Conservation (phyloP, 306 rosid genomes). For the Lotus japonicus region DNA sequence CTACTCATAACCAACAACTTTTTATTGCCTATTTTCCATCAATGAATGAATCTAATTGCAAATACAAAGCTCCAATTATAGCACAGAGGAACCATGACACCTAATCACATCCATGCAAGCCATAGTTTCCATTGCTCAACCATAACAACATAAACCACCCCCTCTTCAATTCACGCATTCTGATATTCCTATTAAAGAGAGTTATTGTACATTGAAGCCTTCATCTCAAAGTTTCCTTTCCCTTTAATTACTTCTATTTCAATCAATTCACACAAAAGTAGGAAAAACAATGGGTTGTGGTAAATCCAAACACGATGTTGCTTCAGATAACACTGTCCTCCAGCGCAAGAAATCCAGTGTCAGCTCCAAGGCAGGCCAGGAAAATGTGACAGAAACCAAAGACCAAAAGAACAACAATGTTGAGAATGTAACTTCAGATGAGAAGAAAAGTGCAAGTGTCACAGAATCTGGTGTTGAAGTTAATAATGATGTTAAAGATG, state of each 20-base stretch:
- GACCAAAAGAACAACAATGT: background rate
- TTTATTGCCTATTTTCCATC: background rate
- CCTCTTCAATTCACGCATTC: background rate
- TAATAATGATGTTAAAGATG: background rate
- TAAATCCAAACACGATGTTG: conserved; percentile 70
- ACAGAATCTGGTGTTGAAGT: conserved; percentile 2
- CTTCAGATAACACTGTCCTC: conserved; percentile 39
- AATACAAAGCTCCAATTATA: conserved; percentile 8
- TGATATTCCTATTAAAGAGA: background rate
- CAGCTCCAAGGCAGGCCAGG: background rate
- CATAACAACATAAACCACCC: conserved; percentile 10
- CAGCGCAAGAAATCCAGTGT: conserved; percentile 41
- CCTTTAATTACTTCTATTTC: background rate
- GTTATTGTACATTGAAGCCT: background rate
- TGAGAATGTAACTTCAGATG: background rate
- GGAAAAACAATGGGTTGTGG: conserved; percentile 60
- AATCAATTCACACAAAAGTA: conserved; percentile 6
- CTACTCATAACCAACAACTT: too few species aligned
- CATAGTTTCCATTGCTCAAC: conserved; percentile 16
- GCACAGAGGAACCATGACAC: conserved; percentile 4
- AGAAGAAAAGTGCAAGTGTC: conserved; percentile 15
- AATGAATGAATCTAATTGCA: conserved; percentile 9
- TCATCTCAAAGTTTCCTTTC: background rate
- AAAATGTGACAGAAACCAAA: conserved; percentile 11
- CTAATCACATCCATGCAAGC: conserved; percentile 29